Evolutionary conservation across 768 basidiomycete genomes (phyloP), one percentile per base, ranked within the genome.

Genomic region (Leucocoprinus sp.): DNA sequence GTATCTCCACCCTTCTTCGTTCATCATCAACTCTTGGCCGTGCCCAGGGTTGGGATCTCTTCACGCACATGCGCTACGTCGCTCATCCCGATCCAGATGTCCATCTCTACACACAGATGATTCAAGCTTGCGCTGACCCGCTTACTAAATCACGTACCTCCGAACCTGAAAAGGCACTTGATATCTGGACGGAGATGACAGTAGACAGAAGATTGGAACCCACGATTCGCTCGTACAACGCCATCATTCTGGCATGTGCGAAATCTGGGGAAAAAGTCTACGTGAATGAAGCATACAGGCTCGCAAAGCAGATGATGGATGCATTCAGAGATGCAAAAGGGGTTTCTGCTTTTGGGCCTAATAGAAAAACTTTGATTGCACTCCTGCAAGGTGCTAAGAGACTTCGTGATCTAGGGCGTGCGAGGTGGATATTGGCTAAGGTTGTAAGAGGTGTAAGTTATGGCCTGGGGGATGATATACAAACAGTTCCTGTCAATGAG

Each of bases 41-140:
- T 24, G 84, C 87, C 0, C 82, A 89, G 50, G 93, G 88, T 2
- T 96, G 91, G 90, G 90, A 98, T 57, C 75, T 97, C 31, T 97
- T 90, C 61, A 70, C 86, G 2, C 95, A 99, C 62, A 93, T 96
- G 88, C 88, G 95, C 37, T 93, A 96, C 50, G 87, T 89, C 11
- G 90, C 95, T 1, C 92, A 98, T 59, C 82, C 91, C 0, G 65
- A 67, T 3, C 93, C 93, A 0, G 80, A 85, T 51, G 69, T 69
- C 11, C 61, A 71, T 18, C 68, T 93, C 5, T 98, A 91, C 64
- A 75, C 80, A 0, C 59, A 76, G 27, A 96, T 99, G 92, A 91
- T 99, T 54, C 74, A 75, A 4, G 85, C 90, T 0, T 97, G 93
- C 51, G 84, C 84, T 0, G 70, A 72, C 4, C 67, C 74, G 3